A percentile compares a stretch with the other conserved stretches of the same genome.
Evolutionary conservation across 208 protist species (phyloP).

Genomic region (Leishmania lainsoni): DNA sequence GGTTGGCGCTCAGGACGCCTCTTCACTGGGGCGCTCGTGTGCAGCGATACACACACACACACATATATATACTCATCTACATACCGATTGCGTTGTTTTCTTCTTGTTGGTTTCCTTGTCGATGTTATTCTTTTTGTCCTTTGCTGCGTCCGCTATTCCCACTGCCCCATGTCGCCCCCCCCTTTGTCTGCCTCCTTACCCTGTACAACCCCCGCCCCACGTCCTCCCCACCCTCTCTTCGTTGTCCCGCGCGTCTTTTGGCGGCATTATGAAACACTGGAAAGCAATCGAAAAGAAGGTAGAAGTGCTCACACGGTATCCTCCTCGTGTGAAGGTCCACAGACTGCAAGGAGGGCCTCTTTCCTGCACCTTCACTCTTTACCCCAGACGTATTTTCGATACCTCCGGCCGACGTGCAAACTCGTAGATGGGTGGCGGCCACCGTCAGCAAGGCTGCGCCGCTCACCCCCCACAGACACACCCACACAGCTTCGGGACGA

Average conservation of each 20-base stretch:
- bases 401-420: not conserved
- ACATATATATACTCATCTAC: conserved; percentile 23
- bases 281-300: not conserved
- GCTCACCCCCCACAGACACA: not conserved
- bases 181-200: too few relatives aligned
- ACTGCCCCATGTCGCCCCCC: too few relatives aligned
- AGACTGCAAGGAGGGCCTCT: not conserved
- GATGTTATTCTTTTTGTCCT: not conserved
- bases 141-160: too few relatives aligned
- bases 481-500: not conserved
- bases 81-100: not conserved
- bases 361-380: not conserved
- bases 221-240: not conserved
- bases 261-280: not conserved
- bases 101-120: not conserved
- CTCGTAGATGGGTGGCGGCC: not conserved
- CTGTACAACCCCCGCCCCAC: too few relatives aligned
- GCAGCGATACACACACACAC: not conserved
- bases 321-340: not conserved
- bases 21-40: not conserved
- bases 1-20: not conserved
- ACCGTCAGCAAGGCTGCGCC: not conserved
- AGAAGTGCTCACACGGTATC: not conserved
- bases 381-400: not conserved
- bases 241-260: not conserved